These are phyloP conservation scores for Colletotrichum sp. DNA, from an alignment of 2,329 filamentous ascomycete species.

Conservation along the genomic window DNA sequence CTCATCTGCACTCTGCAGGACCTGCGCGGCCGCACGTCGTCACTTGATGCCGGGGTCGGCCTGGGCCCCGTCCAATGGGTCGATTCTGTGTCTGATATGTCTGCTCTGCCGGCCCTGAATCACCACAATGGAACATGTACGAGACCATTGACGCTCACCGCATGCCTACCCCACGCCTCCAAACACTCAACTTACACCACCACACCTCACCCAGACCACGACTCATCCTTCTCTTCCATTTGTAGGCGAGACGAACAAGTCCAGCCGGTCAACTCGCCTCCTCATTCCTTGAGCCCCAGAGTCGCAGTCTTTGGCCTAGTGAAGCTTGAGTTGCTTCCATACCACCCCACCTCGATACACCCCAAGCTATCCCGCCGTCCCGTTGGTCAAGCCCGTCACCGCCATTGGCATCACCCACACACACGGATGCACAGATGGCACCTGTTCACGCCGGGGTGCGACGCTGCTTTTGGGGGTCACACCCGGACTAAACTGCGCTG, in stretches of 20 bases:
- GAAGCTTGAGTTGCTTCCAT: neutral
- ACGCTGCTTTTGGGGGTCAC: slow-evolving; percentile 15
- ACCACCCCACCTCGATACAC: neutral
- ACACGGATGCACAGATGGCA: slow-evolving; percentile 3
- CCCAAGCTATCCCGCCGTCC: neutral
- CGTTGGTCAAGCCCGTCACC: slow-evolving; percentile 6
- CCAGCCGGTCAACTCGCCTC: neutral
- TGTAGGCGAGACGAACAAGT: neutral
- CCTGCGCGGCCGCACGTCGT: neutral
- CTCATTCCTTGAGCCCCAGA: neutral
- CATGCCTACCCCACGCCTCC: neutral
- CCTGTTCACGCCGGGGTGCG: neutral
- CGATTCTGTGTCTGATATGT: neutral
- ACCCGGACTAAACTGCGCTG: neutral
- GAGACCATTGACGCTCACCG: neutral
- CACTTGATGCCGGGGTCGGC: slow-evolving; percentile 1
- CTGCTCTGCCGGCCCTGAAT: neutral
- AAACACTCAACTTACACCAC: neutral
- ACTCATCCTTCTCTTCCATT: neutral
- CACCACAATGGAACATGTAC: neutral
- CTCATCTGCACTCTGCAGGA: neutral
- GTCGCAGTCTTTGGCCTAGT: neutral
- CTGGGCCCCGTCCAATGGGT: neutral
- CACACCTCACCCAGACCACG: neutral
- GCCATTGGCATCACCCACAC: slow-evolving; percentile 5